Conservation (phyloP, 805 yeast genomes). For the Teunomyces stri region DNA sequence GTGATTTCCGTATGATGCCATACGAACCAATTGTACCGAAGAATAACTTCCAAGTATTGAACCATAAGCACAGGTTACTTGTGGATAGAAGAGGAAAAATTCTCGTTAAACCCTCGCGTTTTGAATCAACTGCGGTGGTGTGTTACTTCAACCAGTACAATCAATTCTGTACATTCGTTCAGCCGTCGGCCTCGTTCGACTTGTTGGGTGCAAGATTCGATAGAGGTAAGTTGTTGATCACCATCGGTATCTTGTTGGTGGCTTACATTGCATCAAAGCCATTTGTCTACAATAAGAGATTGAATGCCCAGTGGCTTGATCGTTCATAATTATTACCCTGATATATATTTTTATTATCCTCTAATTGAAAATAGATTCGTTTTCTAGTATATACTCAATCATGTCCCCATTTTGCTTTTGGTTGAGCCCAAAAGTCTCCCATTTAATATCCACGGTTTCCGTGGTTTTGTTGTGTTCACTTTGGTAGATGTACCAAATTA, state of each 20-base stretch:
- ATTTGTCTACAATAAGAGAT: slow-evolving; percentile 50
- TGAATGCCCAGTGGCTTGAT: slow-evolving; percentile 54
- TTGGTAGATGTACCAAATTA: slow-evolving; percentile 38
- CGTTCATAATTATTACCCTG: background rate
- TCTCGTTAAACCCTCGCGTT: slow-evolving; percentile 48
- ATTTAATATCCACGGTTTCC: slow-evolving; percentile 13
- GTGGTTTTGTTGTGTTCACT: slow-evolving; percentile 12
- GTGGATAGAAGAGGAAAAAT: slow-evolving; percentile 18
- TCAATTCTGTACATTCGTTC: slow-evolving; percentile 69
- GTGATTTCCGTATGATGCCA: slow-evolving; percentile 57
- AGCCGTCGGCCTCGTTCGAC: slow-evolving; percentile 86
- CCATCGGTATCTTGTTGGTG: slow-evolving; percentile 52
- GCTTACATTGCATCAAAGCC: slow-evolving; percentile 54
- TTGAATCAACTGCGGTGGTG: slow-evolving; percentile 79
- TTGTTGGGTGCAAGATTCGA: slow-evolving; percentile 66
- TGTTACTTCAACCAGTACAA: slow-evolving; percentile 61
- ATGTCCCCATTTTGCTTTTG: slow-evolving; percentile 14
- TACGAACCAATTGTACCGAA: slow-evolving; percentile 61
- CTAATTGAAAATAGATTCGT: slow-evolving; percentile 20
- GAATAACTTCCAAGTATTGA: slow-evolving; percentile 34
- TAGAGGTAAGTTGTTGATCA: slow-evolving; percentile 56
- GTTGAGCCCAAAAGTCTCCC: slow-evolving; percentile 32
- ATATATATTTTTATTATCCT: slow-evolving; percentile 1
- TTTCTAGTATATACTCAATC: slow-evolving; percentile 16
- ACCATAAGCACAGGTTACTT: slow-evolving; percentile 35